Evolutionary conservation across 768 basidiomycete genomes (phyloP), one percentile per base, ranked within the genome.

Genomic region (Galerina marginata): DNA sequence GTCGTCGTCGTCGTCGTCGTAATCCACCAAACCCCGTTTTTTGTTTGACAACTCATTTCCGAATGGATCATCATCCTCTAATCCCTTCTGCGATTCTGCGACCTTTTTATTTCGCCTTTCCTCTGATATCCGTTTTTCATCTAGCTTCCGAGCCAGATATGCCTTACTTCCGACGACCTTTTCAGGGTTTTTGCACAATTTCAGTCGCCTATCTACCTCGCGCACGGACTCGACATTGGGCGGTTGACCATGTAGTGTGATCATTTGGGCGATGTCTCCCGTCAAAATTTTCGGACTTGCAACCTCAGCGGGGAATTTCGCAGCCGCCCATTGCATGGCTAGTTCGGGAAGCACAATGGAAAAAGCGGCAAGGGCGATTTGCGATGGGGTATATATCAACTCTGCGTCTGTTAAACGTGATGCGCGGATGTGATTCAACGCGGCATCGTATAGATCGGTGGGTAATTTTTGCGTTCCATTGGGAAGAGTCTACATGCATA

Each of bases 101-200:
- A 84, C 87, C 68, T 90, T 91, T 66, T 82, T 84, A 45, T 72
- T 82, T 57, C 92, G 79, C 72, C 91, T 94, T 60, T 83, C 85
- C 62, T 86, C 86, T 2, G 87, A 88, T 67, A 82, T 83, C 55
- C 78, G 84, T 66, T 92, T 91, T 58, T 88, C 86, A 65, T 87
- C 88, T n/a, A 81, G 85, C 64, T 86, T 87, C 71, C 86, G 88
- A 20, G 85, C 84, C 25, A 88, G 72, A 72, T 90, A 95, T 2
- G 92, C 90, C 61, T 86, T 89, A 62, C 88, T 96, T n/a, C 95
- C 95, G 11, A 88, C 86, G 5, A 96, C 89, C 74, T 96, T 97
- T 74, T 96, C 95, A 4, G 97, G 97, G 68, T 99, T 99, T 72
- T 95, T 93, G 80, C 96, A 98, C 39, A 90, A 69, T 68, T 86